Base-by-base conservation (phyloP, 2,329 filamentous ascomycete genomes). In the Calonectria pauciramosa region DNA sequence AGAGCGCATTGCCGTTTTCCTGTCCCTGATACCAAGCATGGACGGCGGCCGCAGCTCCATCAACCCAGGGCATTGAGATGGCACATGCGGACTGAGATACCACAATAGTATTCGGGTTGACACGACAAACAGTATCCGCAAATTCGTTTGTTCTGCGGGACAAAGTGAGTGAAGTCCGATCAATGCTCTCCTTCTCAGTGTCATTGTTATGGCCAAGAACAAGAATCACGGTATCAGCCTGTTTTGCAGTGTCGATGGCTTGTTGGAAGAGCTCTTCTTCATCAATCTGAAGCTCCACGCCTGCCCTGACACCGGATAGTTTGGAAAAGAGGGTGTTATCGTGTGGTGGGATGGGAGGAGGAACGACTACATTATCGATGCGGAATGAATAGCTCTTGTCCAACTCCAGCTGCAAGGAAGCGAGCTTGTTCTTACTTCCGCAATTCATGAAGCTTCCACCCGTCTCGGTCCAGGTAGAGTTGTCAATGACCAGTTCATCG, bases 321-420 rank as follows among this genome's bases (percentile, higher is more conserved):
- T 74, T 78, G 59, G 78, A 74, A 69, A 81, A 80, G 5, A 79
- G 76, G 6, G 79, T 80, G 18, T 80, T 80, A 59, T 80, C 78
- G 28, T 81, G 79, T 0, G 78, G 70, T 5, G 41, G 49, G 1
- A 75, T 70, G 0, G 79, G 78, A 4, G 78, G 79, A 28, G 70
- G 68, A 8, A 71, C 67, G 4, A 77, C 79, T 16, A 80, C 9
- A 36, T 79, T 78, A 63, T 80, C 78, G 34, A 81, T 32, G 7
- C 38, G 51, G 10, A 68, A 59, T 10, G 23, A n/a, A 51, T 68
- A 68, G 10, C 23, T 44, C 18, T 59, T 60, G 9, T 52, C 26
- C 0, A 36, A 28, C n/a, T 68, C 66, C 23, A 68, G 65, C 4
- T 38, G 13, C 14, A 28, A 3, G 5, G 30, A 41, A 14, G 65